These are phyloP conservation scores for Colletotrichum simmondsii DNA, from an alignment of 2,329 filamentous ascomycete species.

Conservation along the genomic window DNA sequence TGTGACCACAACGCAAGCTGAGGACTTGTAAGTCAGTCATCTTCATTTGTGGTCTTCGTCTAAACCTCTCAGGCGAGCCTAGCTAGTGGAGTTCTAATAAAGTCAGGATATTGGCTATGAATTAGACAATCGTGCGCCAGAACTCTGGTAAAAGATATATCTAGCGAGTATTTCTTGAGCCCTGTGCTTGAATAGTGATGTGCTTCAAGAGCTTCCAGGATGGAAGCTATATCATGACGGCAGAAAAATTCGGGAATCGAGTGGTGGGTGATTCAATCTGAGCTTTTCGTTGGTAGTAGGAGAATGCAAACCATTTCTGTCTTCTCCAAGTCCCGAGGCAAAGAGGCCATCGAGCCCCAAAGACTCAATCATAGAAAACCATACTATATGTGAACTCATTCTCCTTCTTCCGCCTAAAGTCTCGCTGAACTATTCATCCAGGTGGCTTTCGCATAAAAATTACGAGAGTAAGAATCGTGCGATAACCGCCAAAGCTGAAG, in stretches of 20 bases:
- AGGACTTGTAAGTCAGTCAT: no score
- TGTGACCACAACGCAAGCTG: no score
- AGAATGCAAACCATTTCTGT: not conserved
- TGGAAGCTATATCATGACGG: not conserved
- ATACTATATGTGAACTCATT: not conserved
- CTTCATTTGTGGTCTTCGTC: no score
- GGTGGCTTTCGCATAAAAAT: not conserved
- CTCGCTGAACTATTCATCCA: not conserved
- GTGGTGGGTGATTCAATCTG: not conserved
- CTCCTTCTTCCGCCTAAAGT: not conserved
- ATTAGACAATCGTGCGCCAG: not conserved
- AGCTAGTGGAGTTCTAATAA: no score
- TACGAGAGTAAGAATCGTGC: not conserved
- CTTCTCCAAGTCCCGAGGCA: no score
- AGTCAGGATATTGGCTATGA: not conserved
- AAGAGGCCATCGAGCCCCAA: not conserved
- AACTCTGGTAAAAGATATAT: slow-evolving; percentile 5
- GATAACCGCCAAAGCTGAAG: not conserved
- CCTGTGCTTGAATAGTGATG: not conserved
- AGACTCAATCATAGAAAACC: not conserved
- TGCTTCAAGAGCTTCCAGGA: slow-evolving; percentile 9
- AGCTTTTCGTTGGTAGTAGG: not conserved
- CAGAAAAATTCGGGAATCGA: not conserved
- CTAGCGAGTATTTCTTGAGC: not conserved
- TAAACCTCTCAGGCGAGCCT: no score